Base-by-base conservation (phyloP, 495 filamentous ascomycete species). In the Apodospora peruviana region DNA sequence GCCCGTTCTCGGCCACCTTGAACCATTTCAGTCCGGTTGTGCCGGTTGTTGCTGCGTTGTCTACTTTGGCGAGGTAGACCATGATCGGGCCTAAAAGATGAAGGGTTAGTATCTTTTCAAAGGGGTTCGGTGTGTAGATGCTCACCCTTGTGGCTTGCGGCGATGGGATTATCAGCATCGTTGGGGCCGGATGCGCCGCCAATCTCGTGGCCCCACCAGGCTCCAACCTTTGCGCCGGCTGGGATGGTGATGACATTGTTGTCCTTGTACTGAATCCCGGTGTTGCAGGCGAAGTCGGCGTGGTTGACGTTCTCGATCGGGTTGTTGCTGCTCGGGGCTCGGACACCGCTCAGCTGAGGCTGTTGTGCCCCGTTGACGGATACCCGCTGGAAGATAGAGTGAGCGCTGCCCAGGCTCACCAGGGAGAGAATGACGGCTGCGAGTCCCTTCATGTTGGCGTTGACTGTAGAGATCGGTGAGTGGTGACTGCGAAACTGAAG, bases 61-160 rank as follows among this genome's bases (percentile, higher is more conserved):
- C n/a, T 11, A 81, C 79, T 46, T 74, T 71, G 55, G 68, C 61
- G 50, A 81, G 67, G 68, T 81, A 82, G 7, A 72, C 73, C 19
- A 74, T 64, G 5, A 81, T 70, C 11, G 72, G 71, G 8, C 71
- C 69, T 61, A 64, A 62, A 61, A 69, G 69, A 12, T 32, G 27
- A 32, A 14, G 27, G 14, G 14, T 7, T 32, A 32, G 14, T 14
- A 7, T 32, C 27, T 7, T 7, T 32, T 32, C 27, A 32, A 7
- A 7, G 27, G 7, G 7, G 27, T 7, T 7, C 27, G 27, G 27
- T 14, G 7, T 14, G 7, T 7, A 14, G 27, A 7, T 14, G 53
- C 68, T 72, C 62, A 16, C 61, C 61, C 9, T 62, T 60, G 63
- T 76, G 73, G 62, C 69, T 11, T 2, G 3, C 65, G 71, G 29